These are phyloP conservation scores for Aspergillus carbonarius DNA, from an alignment of 2,329 filamentous ascomycete genomes.

Conservation along the genomic window DNA sequence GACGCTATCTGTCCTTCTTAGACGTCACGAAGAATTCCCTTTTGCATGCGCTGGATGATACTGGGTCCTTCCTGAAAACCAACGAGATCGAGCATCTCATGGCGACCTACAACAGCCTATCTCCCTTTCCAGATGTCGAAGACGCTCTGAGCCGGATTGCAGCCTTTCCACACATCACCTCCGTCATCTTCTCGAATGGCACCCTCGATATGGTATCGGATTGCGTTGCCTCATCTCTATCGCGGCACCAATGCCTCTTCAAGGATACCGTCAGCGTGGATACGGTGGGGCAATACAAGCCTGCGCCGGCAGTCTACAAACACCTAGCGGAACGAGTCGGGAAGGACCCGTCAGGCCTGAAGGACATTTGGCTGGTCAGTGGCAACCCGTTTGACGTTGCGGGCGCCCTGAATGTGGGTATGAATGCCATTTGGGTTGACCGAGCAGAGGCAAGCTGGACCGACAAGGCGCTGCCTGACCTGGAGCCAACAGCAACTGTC, in stretches of 20 bases:
- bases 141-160: conserved; percentile 53
- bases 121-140: conserved; percentile 64
- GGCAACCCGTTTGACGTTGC: conserved; percentile 73
- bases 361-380: conserved; percentile 66
- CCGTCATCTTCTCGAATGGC: conserved; percentile 71
- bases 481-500: conserved; percentile 56
- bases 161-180: conserved; percentile 43
- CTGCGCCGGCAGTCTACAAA: conserved; percentile 61
- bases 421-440: conserved; percentile 67
- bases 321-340: conserved; percentile 56
- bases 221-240: conserved; percentile 60
- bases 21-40: conserved; percentile 64
- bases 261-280: conserved; percentile 62
- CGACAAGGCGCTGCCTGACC: conserved; percentile 56
- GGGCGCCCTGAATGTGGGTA: conserved; percentile 61
- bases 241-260: conserved; percentile 51
- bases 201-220: conserved; percentile 62
- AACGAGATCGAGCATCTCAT: conserved; percentile 55
- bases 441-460: conserved; percentile 62
- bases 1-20: conserved; percentile 61
- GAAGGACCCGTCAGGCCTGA: conserved; percentile 44
- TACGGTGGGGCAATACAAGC: conserved; percentile 63
- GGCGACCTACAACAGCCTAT: conserved; percentile 63
- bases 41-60: conserved; percentile 63
- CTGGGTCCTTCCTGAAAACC: conserved; percentile 46